A percentile compares a stretch with the other conserved stretches of the same genome.
phyloP scores from a whole-genome alignment of 495 filamentous ascomycete species.

The Cercophora newfieldiana region DNA sequence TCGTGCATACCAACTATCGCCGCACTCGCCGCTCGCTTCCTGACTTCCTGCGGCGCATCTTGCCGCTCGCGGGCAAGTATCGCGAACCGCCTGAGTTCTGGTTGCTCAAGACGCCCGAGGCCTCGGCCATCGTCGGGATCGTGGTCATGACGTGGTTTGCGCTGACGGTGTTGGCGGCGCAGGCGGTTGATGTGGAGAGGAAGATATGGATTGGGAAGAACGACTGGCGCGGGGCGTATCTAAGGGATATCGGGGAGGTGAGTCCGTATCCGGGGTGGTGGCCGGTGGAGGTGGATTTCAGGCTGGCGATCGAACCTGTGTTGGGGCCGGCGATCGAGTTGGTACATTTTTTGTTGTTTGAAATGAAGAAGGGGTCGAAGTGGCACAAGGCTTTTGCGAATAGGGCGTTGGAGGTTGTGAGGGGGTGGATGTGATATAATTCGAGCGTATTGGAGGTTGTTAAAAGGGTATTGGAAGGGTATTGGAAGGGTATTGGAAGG shows the following conservation, averaged over 20 bases:
- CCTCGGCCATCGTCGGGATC: neutral
- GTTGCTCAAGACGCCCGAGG: neutral
- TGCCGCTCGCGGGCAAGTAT: neutral
- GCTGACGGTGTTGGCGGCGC: conserved; percentile 14
- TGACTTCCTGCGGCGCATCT: neutral
- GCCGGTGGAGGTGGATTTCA: conserved; percentile 18
- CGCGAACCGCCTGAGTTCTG: neutral
- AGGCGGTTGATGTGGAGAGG: conserved; percentile 24
- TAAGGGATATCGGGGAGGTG: conserved; percentile 11
- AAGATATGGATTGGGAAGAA: conserved; percentile 22
- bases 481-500: too few species aligned
- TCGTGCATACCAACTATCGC: neutral
- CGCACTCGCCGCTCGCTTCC: neutral
- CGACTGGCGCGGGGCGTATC: conserved; percentile 22
- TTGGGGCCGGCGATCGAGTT: neutral
- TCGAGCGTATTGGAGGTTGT: neutral
- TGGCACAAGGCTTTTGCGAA: neutral
- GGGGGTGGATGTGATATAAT: neutral
- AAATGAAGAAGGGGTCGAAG: neutral
- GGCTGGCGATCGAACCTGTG: conserved; percentile 15
- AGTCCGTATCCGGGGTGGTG: conserved; percentile 19
- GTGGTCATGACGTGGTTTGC: neutral
- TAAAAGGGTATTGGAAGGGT: too few species aligned
- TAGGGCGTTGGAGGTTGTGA: neutral
- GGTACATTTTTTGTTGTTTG: neutral